Evolutionary conservation across 495 filamentous ascomycete genomes (phyloP).

Genomic region (Penicillium alfredii): DNA sequence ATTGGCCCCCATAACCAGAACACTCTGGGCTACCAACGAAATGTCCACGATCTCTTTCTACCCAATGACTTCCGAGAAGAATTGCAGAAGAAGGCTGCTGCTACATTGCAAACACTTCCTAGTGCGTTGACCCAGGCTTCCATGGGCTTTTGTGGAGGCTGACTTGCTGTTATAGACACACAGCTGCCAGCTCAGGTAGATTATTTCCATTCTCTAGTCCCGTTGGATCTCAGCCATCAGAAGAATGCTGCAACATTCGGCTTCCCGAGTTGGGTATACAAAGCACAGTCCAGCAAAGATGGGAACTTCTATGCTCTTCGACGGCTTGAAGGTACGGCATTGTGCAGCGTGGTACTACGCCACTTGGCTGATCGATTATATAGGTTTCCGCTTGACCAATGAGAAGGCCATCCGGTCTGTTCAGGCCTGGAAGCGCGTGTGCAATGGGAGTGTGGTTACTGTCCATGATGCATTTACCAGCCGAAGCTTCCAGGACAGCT

Average conservation of each 20-base stretch:
- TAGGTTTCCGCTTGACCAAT: slow-evolving; percentile 75
- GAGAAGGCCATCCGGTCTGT: slow-evolving; percentile 80
- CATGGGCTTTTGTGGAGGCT: background rate
- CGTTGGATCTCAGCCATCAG: slow-evolving; percentile 75
- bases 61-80: slow-evolving; percentile 79
- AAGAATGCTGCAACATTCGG: slow-evolving; percentile 73
- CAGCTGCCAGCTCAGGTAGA: slow-evolving; percentile 70
- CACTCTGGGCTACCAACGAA: slow-evolving; percentile 72
- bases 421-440: slow-evolving; percentile 86
- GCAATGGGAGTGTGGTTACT: slow-evolving; percentile 75
- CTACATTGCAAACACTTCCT: slow-evolving; percentile 75
- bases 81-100: slow-evolving; percentile 80
- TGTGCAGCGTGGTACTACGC: background rate
- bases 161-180: slow-evolving; percentile 43
- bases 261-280: slow-evolving; percentile 89
- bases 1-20: slow-evolving; percentile 75
- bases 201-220: slow-evolving; percentile 83
- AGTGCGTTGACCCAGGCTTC: slow-evolving; percentile 45
- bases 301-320: slow-evolving; percentile 79
- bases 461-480: slow-evolving; percentile 93
- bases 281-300: slow-evolving; percentile 83
- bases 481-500: slow-evolving; percentile 86
- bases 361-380: slow-evolving; percentile 7
- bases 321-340: slow-evolving; percentile 63
- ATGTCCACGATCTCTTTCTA: slow-evolving; percentile 85